Conservation (phyloP, 768 basidiomycete genomes). For the Cystofilobasidium macerans region DNA sequence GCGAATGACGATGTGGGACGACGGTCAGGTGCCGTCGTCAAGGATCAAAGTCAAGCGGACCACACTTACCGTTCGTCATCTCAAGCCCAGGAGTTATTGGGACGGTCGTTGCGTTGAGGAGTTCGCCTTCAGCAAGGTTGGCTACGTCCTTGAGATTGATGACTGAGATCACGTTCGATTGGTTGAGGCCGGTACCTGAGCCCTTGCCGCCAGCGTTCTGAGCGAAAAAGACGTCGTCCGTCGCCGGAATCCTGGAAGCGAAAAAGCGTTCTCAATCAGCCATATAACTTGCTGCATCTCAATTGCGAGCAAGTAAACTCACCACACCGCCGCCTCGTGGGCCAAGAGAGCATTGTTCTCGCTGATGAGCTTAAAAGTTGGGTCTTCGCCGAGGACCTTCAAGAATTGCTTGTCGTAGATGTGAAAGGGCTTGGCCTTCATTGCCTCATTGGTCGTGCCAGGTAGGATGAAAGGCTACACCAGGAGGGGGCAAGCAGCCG, state of each 20-base stretch:
- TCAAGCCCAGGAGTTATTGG: slow-evolving; percentile 2
- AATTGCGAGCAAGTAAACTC: too few species aligned
- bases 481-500: slow-evolving; percentile 1
- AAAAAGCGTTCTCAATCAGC: slow-evolving; percentile 28
- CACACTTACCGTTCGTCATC: slow-evolving; percentile 16
- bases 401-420: slow-evolving; percentile 50
- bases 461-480: slow-evolving; percentile 47
- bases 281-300: too few species aligned
- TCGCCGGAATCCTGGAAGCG: slow-evolving; percentile 43
- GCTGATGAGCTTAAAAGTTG: slow-evolving; percentile 52
- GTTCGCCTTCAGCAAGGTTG: not conserved
- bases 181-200: slow-evolving; percentile 9
- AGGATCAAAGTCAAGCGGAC: slow-evolving; percentile 39
- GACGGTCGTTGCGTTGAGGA: not conserved
- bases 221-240: slow-evolving; percentile 62
- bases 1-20: slow-evolving; percentile 41
- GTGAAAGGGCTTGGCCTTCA: slow-evolving; percentile 43
- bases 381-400: slow-evolving; percentile 48
- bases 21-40: slow-evolving; percentile 50
- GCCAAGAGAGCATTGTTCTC: slow-evolving; percentile 57
- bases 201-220: not conserved
- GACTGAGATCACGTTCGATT: slow-evolving; percentile 19
- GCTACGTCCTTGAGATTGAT: slow-evolving; percentile 1
- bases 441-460: slow-evolving; percentile 47
- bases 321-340: slow-evolving; percentile 62